Evolutionary conservation across 129 eudicot genomes (phyloP), one percentile per base, ranked within the genome.

Genomic region (sunflower (Helianthus annuus)): DNA sequence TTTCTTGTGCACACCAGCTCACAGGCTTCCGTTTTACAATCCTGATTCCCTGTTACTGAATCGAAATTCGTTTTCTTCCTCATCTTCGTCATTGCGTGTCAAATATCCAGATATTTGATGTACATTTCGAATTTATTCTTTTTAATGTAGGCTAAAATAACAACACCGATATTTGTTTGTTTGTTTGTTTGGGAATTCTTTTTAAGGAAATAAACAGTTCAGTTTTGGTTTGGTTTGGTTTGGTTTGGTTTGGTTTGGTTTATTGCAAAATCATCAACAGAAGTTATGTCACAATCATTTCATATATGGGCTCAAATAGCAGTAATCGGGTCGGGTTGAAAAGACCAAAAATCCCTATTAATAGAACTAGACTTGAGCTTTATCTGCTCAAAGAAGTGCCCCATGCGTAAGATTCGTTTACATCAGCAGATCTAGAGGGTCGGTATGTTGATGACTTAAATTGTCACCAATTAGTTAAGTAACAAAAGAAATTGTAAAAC

Each of bases 61-160:
- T 77, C 87, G 83, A 14, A 85, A 79, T 73, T 49, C 87, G 0
- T 24, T 79, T 9, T 80, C 85, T 3, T 51, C 56, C 32, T 60
- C 66, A 6, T 80, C 87, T 69, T 77, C 87, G 2, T 62, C 85
- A 8, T 74, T 83, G 69, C 83, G 81, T 12, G 84, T 58, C 0
- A 88, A 80, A 10, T 80, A 77, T 59, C 80, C 82, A 12, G 87
- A 71, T 19, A 67, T 80, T 84, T 32, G 2, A 34, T 74, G 64
- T 29, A 14, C 29, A 39, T n/a, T 48, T 64, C 27, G 13, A 1
- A 9, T 51, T 14, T 46, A 12, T 12, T 71, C 70, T 19, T 54
- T 5, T 77, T 39, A 3, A 13, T 53, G 4, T 78, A 78, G 76
- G 29, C 58, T 64, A 64, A 70, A 64, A 71, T 78, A 71, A 78